phyloP scores from a whole-genome alignment of 306 rosid species.

The Sicyos baderoa region DNA sequence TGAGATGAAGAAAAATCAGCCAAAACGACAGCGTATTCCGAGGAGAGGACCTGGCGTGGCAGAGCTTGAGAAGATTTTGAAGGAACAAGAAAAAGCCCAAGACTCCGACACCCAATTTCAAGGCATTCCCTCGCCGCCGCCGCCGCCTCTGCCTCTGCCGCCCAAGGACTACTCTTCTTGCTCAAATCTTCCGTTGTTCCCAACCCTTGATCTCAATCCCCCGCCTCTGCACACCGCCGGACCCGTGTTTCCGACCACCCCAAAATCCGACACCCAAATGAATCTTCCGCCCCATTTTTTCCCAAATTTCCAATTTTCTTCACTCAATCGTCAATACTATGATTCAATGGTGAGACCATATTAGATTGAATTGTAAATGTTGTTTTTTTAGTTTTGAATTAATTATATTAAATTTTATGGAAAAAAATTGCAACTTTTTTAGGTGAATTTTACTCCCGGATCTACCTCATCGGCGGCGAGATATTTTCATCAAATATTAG shows the following conservation, averaged over 20 bases:
- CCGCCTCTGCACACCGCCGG: neutral
- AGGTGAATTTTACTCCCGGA: constrained; percentile 38
- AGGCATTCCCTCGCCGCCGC: neutral
- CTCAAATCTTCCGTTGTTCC: neutral
- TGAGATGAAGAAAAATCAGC: constrained; percentile 23
- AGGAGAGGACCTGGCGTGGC: constrained; percentile 82
- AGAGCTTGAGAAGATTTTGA: constrained; percentile 56
- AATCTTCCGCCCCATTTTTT: neutral
- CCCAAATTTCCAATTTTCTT: neutral
- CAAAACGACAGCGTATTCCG: constrained; percentile 40
- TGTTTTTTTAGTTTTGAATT: neutral
- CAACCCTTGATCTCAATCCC: neutral
- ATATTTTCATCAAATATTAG: constrained; percentile 26
- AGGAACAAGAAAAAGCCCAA: constrained; percentile 40
- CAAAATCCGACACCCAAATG: neutral
- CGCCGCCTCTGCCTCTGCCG: neutral
- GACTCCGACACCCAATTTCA: neutral
- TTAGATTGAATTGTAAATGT: neutral
- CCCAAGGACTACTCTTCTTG: neutral
- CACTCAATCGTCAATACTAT: neutral
- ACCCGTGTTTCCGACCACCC: neutral
- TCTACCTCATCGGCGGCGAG: constrained; percentile 21
- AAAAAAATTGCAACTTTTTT: constrained; percentile 11
- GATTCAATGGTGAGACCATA: neutral
- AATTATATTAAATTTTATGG: neutral